Evolutionary conservation across 345 rosid genomes (phyloP).

Genomic region (Euphorbia tirucalli): DNA sequence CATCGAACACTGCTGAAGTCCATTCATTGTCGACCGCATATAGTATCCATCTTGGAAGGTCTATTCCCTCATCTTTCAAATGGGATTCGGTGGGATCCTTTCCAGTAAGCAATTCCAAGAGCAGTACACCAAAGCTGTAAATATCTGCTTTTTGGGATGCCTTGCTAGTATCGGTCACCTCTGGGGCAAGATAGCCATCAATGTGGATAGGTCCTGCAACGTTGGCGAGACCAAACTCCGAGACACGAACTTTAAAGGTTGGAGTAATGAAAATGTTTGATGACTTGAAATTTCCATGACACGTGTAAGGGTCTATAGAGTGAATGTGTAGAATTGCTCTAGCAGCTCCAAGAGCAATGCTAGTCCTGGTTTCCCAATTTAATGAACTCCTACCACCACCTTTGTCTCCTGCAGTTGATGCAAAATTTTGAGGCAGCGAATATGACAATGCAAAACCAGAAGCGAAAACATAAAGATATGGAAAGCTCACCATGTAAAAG

Average conservation of each 20-base stretch:
- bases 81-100: conserved; percentile 41
- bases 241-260: conserved; percentile 40
- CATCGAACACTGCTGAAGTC: conserved; percentile 34
- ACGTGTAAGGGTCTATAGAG: conserved; percentile 26
- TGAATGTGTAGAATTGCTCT: conserved; percentile 26
- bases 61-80: conserved; percentile 43
- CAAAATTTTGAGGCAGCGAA: background rate
- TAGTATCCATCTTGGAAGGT: conserved; percentile 52
- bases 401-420: background rate
- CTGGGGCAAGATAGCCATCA: conserved; percentile 47
- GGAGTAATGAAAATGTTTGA: conserved; percentile 45
- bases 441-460: background rate
- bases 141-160: conserved; percentile 50
- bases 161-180: conserved; percentile 41
- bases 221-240: conserved; percentile 44
- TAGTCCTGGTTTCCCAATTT: background rate
- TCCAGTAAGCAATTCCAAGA: conserved; percentile 43
- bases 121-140: conserved; percentile 46
- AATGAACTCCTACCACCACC: background rate
- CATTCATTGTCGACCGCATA: conserved; percentile 45
- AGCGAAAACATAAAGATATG: background rate
- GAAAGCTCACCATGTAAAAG: conserved; percentile 20
- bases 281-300: conserved; percentile 52
- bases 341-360: background rate
- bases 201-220: conserved; percentile 39